Conservation (phyloP, 2,329 filamentous ascomycete genomes). For the Graphilbum sp. region DNA sequence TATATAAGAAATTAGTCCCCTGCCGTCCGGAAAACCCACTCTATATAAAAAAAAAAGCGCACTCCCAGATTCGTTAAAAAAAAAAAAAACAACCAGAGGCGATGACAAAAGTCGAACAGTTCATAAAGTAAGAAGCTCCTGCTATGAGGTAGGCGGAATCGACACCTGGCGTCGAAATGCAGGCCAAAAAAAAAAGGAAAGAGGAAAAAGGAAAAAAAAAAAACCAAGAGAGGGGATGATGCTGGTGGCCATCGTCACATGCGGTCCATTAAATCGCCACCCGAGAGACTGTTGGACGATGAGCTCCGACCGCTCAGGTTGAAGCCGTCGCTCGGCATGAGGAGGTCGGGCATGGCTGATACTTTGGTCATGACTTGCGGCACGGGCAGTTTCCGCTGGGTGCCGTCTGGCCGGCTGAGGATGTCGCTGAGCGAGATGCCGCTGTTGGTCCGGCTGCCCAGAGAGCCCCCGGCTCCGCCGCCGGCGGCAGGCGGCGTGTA, state of each 20-base stretch:
- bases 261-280: constrained; percentile 39
- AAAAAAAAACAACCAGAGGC: no score
- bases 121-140: no score
- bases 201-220: not conserved
- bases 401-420: constrained; percentile 74
- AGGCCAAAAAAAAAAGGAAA: not conserved
- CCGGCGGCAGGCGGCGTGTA: constrained; percentile 26
- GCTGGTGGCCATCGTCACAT: no score
- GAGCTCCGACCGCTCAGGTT: constrained; percentile 64
- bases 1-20: not conserved
- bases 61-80: not conserved
- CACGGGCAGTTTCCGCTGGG: constrained; percentile 78
- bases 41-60: not conserved
- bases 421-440: constrained; percentile 84
- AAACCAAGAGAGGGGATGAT: not conserved
- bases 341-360: constrained; percentile 60
- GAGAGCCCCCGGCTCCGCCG: not conserved
- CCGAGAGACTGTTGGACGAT: constrained; percentile 59
- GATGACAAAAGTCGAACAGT: no score
- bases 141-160: no score
- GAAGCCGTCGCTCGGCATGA: constrained; percentile 49
- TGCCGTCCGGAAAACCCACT: not conserved
- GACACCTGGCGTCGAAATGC: no score
- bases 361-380: constrained; percentile 63
- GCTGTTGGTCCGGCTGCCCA: constrained; percentile 27